Base-by-base conservation (phyloP, 805 yeast species). In the Scheffersomyces coipomensis region DNA sequence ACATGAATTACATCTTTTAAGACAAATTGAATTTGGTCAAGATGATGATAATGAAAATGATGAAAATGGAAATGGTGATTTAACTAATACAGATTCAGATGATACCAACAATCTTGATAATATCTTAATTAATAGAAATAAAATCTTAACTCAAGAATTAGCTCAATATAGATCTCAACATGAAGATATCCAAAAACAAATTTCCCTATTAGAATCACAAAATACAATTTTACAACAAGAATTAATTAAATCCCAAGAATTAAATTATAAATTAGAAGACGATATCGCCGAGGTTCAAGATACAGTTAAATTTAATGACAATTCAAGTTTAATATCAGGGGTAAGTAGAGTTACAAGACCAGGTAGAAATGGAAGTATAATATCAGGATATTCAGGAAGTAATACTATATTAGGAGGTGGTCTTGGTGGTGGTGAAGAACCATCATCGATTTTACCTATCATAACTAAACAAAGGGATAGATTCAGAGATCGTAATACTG, bases 391-490 rank as follows among this genome's bases (percentile, higher is more conserved):
- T 35, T 53, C 52, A 9, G 46, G 54, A 6, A 68, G 68, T 10
- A n/a, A n/a, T n/a, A n/a, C n/a, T n/a, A n/a, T n/a, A n/a, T n/a
- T n/a, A n/a, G n/a, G n/a, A n/a, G 42, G 46, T n/a, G 39, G 43
- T 8, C 13, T 32, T 4, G 27, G 35, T 13, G 36, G 33, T 5
- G 35, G 51, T 8, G 30, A 40, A 15, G 44, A 46, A 12, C 52
- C 43, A 9, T 48, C 70, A 10, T 75, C 81, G 3, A 78, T 90
- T 21, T 62, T 91, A 36, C 95, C 95, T 1, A 88, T 91, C 38
- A 79, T 93, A 21, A 89, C 97, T 11, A 90, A 91, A 55, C 99
- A 91, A 66, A 80, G 99, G 58, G 99, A 91, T 60, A 71, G 99
- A 46, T 89, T 90, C 70, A 81, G 95, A 52, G 75, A 78, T n/a